Conservation (phyloP, 164 flowering plant species). For the Brasenia schreberi region DNA sequence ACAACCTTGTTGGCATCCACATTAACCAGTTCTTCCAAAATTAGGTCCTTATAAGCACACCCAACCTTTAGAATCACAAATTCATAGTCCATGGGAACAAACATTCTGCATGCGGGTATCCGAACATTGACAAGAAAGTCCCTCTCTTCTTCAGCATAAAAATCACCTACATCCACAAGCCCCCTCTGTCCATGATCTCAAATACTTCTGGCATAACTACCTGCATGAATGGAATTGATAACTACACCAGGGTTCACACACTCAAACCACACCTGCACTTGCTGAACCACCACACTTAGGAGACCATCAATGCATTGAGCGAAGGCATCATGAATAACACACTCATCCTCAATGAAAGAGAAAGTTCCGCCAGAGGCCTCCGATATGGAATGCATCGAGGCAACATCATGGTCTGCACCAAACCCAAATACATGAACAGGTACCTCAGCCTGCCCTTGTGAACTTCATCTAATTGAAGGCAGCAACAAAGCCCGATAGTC, state of each 20-base stretch:
- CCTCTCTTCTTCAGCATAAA: conserved; percentile 2
- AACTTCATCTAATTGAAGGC: not conserved
- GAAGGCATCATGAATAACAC: conserved; percentile 1
- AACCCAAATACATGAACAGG: conserved; percentile 2
- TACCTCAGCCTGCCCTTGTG: not conserved
- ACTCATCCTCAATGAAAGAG: conserved; percentile 1
- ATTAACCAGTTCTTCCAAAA: conserved; percentile 20
- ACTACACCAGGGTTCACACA: not conserved
- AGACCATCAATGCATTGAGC: conserved; percentile 3
- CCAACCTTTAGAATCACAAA: conserved; percentile 36
- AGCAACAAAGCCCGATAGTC: not conserved
- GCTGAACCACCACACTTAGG: conserved; percentile 3
- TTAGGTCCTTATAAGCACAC: conserved; percentile 43
- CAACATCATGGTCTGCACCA: conserved; percentile 1
- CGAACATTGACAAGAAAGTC: not conserved
- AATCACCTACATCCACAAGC: not conserved
- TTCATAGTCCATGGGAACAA: not conserved
- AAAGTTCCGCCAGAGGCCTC: conserved; percentile 2
- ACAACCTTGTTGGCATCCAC: conserved; percentile 23
- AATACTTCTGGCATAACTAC: not conserved
- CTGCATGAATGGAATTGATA: not conserved
- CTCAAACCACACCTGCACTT: not conserved
- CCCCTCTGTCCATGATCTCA: not conserved
- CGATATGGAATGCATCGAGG: conserved; percentile 1
- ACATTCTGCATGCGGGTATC: not conserved